Evolutionary conservation across 805 yeast species (phyloP), one percentile per base, ranked within the genome.

Genomic region (Pichia kluyveri): DNA sequence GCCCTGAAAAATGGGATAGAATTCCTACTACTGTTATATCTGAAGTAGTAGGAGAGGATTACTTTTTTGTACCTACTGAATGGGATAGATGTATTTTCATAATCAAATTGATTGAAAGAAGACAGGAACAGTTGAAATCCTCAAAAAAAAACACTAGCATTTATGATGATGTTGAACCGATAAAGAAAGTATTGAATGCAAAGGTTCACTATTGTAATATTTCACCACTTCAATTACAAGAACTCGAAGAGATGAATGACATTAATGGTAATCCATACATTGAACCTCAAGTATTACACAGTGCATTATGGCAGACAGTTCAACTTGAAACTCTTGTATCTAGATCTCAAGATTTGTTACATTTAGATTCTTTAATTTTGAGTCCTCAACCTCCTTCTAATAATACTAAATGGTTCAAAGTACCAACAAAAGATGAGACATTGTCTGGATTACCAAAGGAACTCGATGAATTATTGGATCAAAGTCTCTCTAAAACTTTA

Each of bases 11-110:
- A 10, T 76, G 82, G 82, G 72, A 69, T 49, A 70, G 65, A 0
- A 64, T 77, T 11, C 79, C 81, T 0, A 59, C 58, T 0, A 53
- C 62, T 1, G 60, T 75, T 7, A 67, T 75, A 15, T 65, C 71
- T 0, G 71, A 69, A 28, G 73, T 75, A 7, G 67, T 77, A 14
- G 70, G 75, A 0, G 65, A 70, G 17, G 79, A 78, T 53, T 73
- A 71, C 19, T 77, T 77, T 52, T 77, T 73, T 56, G 75, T 75
- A 5, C 76, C 77, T 2, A 68, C 69, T 2, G 83, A 77, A 56
- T 76, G 79, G 79, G 80, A 76, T 40, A 63, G 83, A 45, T 73
- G 77, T 40, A 51, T 72, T 30, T 76, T 77, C 51, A 63, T 72
- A 4, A 69, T 73, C 37, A 67, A 62, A 41, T 54, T 75, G 42